A percentile compares a stretch with the other conserved stretches of the same genome.
phyloP scores from a whole-genome alignment of 2,329 filamentous ascomycete genomes.

The Fusarium begoniae region DNA sequence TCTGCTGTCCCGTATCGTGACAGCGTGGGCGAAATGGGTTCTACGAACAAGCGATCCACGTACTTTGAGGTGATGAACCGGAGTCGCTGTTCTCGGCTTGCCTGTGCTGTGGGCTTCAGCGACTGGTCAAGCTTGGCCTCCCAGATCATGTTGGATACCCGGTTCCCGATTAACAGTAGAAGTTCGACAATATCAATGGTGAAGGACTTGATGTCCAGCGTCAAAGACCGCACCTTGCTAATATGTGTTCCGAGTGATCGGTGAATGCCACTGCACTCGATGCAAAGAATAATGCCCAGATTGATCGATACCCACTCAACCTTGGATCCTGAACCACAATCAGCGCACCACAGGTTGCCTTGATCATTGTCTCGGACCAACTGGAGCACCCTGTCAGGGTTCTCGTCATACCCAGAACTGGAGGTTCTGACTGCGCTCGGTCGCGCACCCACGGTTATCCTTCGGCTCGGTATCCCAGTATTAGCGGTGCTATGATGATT shows the following conservation, averaged over 20 bases:
- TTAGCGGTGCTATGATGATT: constrained; percentile 59
- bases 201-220: constrained; percentile 94
- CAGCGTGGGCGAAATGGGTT: constrained; percentile 77
- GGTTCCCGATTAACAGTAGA: constrained; percentile 88
- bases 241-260: constrained; percentile 96
- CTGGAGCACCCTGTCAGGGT: constrained; percentile 85
- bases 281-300: constrained; percentile 93
- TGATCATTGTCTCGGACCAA: constrained; percentile 89
- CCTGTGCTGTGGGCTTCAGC: constrained; percentile 77
- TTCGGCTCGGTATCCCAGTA: constrained; percentile 73
- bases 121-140: constrained; percentile 82
- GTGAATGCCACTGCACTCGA: constrained; percentile 98
- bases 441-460: constrained; percentile 90
- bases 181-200: constrained; percentile 97
- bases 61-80: constrained; percentile 97
- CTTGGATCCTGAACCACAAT: constrained; percentile 90
- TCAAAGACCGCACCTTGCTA: constrained; percentile 94
- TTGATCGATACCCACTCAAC: constrained; percentile 99
- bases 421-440: constrained; percentile 75
- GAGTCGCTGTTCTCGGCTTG: constrained; percentile 89
- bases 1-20: constrained; percentile 83
- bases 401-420: constrained; percentile 80
- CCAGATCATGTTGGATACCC: constrained; percentile 96
- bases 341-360: constrained; percentile 92
- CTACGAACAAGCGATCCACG: constrained; percentile 82